Evolutionary conservation across 2,329 filamentous ascomycete genomes (phyloP).

Genomic region (Xylariaceae sp.): DNA sequence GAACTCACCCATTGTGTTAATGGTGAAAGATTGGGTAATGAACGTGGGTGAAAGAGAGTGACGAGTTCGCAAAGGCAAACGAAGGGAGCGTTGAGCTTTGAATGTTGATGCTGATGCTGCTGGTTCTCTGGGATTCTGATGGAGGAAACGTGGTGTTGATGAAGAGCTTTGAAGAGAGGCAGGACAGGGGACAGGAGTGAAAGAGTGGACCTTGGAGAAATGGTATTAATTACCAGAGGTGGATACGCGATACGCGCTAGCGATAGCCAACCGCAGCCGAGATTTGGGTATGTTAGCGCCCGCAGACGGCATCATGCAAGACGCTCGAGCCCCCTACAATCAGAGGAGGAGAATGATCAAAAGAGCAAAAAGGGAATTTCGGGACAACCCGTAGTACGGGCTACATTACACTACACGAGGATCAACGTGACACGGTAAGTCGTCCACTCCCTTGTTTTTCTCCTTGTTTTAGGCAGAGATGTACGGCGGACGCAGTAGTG

Average conservation of each 20-base stretch:
- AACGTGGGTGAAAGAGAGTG: background rate
- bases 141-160: background rate
- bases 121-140: conserved; percentile 14
- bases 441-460: background rate
- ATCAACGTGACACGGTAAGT: background rate
- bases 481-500: background rate
- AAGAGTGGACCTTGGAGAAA: conserved; percentile 28
- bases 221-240: conserved; percentile 23
- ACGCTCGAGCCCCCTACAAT: conserved; percentile 16
- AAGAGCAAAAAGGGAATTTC: conserved; percentile 1
- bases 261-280: conserved; percentile 20
- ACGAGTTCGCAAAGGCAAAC: conserved; percentile 7
- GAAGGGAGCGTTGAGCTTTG: conserved; percentile 4
- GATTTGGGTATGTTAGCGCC: conserved; percentile 19
- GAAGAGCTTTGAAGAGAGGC: conserved; percentile 8
- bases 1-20: conserved; percentile 47
- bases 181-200: conserved; percentile 1
- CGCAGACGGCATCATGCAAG: conserved; percentile 16
- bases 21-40: background rate
- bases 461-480: background rate
- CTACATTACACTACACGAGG: background rate
- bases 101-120: conserved; percentile 1
- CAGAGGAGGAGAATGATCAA: conserved; percentile 3
- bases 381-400: conserved; percentile 11
- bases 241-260: conserved; percentile 17